These are phyloP conservation scores for Emiliania huxleyi DNA, from an alignment of 78 protist species.

Conservation along the genomic window DNA sequence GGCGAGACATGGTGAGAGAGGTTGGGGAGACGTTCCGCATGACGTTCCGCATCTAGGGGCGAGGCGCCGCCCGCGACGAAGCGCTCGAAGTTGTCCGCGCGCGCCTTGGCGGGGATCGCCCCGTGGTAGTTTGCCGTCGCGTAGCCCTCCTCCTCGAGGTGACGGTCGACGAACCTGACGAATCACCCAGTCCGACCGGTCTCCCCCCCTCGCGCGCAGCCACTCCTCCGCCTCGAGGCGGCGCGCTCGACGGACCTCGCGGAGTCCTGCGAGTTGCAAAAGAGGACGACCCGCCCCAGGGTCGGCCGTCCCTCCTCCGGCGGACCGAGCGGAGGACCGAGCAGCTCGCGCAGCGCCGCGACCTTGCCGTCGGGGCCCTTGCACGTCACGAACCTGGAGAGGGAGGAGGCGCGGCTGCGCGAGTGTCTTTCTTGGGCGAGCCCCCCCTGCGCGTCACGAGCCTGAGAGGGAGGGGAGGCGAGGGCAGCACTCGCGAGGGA, in stretches of 20 bases:
- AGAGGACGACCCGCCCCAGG: neutral
- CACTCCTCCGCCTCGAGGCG: too few relatives aligned
- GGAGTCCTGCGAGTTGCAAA: neutral
- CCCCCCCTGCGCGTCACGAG: too few relatives aligned
- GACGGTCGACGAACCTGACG: neutral
- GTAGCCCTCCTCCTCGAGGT: neutral
- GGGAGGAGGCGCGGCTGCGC: too few relatives aligned
- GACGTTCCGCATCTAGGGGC: too few relatives aligned
- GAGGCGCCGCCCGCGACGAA: slow-evolving; percentile 2
- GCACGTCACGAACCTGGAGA: neutral
- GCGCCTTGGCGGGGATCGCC: neutral
- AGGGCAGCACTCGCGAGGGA: too few relatives aligned
- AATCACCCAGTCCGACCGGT: too few relatives aligned
- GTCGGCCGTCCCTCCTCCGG: neutral
- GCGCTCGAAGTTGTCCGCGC: neutral
- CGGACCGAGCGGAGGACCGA: neutral
- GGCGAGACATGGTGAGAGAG: too few relatives aligned
- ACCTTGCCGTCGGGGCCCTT: slow-evolving; percentile 4
- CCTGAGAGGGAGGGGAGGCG: too few relatives aligned
- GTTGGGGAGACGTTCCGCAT: too few relatives aligned
- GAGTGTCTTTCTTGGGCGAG: too few relatives aligned
- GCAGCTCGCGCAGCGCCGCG: neutral
- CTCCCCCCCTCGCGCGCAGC: too few relatives aligned
- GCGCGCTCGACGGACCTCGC: slow-evolving; percentile 24
- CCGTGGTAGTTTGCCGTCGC: slow-evolving; percentile 15